Evolutionary conservation across 345 rosid species (phyloP).

Genomic region (Eucalyptus cloeziana): DNA sequence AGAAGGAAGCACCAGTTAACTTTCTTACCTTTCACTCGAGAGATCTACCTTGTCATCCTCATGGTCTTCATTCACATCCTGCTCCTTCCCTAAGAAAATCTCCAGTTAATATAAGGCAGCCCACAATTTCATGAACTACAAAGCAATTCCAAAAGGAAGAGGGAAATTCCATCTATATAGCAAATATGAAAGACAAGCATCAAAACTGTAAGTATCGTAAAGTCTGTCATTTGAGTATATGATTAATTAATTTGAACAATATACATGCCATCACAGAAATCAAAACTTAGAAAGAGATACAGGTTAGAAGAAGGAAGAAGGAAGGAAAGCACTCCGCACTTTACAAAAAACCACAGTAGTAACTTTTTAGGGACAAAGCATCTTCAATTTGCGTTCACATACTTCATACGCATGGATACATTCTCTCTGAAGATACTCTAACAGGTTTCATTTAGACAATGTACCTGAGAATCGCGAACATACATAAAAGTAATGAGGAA

Average conservation of each 20-base stretch:
- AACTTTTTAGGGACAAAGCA: not conserved
- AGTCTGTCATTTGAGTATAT: not conserved
- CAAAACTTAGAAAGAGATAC: not conserved
- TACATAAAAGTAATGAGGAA: not conserved
- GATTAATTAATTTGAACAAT: not conserved
- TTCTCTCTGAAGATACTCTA: not conserved
- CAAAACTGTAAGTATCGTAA: not conserved
- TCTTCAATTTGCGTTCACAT: not conserved
- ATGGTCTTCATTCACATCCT: conserved; percentile 1
- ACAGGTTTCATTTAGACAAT: not conserved
- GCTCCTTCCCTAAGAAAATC: conserved; percentile 10
- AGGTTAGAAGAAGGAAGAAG: not conserved
- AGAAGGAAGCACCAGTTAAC: not conserved
- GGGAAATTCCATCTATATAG: not conserved
- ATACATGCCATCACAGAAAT: not conserved
- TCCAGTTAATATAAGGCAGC: not conserved
- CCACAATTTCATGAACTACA: not conserved
- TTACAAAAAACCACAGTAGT: not conserved
- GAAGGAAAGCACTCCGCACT: not conserved
- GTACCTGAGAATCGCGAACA: not conserved
- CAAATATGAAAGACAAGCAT: not conserved
- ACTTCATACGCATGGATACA: not conserved
- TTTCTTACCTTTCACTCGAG: conserved; percentile 25
- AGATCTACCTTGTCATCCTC: conserved; percentile 13
- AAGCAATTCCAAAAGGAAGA: not conserved